Evolutionary conservation across 2,329 filamentous ascomycete genomes (phyloP).

Genomic region (Colletotrichum sp.): DNA sequence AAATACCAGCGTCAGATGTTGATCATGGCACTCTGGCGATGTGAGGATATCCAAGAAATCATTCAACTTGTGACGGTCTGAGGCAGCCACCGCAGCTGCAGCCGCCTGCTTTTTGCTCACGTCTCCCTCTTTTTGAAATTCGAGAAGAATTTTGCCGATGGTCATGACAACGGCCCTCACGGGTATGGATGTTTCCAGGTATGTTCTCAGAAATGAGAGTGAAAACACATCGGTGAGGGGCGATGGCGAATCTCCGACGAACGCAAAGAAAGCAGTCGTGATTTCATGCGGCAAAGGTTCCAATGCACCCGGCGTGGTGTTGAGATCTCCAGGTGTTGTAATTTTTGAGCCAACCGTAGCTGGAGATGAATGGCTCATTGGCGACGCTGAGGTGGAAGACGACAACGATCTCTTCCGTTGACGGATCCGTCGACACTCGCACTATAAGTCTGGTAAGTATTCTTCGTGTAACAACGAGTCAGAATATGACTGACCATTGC

Average conservation of each 20-base stretch:
- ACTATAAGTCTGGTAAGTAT: background rate
- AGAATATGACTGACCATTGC: background rate
- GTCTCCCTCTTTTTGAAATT: background rate
- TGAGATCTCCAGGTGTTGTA: background rate
- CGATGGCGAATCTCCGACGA: constrained; percentile 4
- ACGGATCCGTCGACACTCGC: background rate
- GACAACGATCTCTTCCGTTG: background rate
- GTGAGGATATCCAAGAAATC: background rate
- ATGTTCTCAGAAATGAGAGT: background rate
- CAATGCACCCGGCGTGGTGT: background rate
- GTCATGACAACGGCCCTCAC: background rate
- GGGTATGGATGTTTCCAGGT: background rate
- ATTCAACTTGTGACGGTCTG: background rate
- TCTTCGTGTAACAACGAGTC: background rate
- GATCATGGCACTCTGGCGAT: background rate
- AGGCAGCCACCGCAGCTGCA: background rate
- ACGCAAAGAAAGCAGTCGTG: constrained; percentile 1
- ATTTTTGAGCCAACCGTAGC: background rate
- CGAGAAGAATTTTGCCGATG: background rate
- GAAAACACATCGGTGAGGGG: constrained; percentile 11
- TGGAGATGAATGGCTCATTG: background rate
- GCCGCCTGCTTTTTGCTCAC: background rate
- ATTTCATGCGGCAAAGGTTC: background rate
- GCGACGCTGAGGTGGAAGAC: background rate
- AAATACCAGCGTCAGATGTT: constrained; percentile 2